These are phyloP conservation scores for Pyronema omphalodes DNA, from an alignment of 495 filamentous ascomycete species.

Conservation along the genomic window DNA sequence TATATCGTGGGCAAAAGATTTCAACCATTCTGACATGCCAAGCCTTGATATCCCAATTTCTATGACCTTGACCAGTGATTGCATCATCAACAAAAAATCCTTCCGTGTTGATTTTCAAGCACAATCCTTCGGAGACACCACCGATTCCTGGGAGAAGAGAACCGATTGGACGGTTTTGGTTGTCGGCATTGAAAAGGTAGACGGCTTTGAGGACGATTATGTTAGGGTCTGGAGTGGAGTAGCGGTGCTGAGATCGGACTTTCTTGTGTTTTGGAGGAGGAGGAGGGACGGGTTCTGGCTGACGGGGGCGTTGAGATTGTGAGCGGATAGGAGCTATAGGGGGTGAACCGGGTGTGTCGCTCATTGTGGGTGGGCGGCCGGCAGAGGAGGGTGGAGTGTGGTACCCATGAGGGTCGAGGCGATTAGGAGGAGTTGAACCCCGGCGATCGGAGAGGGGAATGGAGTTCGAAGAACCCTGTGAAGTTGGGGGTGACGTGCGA, in stretches of 20 bases:
- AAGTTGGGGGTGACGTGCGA: background rate
- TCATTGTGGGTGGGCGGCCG: slow-evolving; percentile 2
- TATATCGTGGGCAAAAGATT: slow-evolving; percentile 55
- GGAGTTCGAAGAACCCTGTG: slow-evolving; percentile 15
- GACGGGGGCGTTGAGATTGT: background rate
- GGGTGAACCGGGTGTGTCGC: background rate
- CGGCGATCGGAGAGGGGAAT: slow-evolving; percentile 8
- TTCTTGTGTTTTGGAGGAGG: background rate
- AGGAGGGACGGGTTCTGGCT: background rate
- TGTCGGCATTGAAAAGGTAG: slow-evolving; percentile 71
- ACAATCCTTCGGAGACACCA: slow-evolving; percentile 66
- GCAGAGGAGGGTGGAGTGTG: slow-evolving; percentile 20
- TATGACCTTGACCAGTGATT: slow-evolving; percentile 55
- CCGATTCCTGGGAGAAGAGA: slow-evolving; percentile 60
- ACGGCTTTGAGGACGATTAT: slow-evolving; percentile 91
- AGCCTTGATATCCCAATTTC: slow-evolving; percentile 96
- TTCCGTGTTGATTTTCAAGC: slow-evolving; percentile 69
- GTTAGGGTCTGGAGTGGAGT: slow-evolving; percentile 72
- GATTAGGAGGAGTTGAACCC: slow-evolving; percentile 19
- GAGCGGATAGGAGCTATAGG: background rate
- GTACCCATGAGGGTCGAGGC: slow-evolving; percentile 28
- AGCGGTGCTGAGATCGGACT: slow-evolving; percentile 28
- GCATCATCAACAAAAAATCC: slow-evolving; percentile 96
- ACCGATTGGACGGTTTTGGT: slow-evolving; percentile 59
- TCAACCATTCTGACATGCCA: slow-evolving; percentile 90